Evolutionary conservation across 2,329 filamentous ascomycete genomes (phyloP).

Genomic region (Septoria linicola): DNA sequence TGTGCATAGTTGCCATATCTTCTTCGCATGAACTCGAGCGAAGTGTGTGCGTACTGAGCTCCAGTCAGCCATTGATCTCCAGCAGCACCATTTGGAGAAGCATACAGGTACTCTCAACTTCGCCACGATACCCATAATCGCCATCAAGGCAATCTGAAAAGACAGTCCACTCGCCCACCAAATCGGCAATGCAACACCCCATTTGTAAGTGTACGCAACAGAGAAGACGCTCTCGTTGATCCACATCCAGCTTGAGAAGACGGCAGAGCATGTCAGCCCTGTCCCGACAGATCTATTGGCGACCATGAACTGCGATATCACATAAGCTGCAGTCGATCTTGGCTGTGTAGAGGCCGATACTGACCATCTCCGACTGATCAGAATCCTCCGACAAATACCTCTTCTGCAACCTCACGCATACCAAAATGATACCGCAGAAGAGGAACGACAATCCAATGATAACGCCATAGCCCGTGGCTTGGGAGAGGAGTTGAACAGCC

Average conservation of each 20-base stretch:
- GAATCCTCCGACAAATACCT: slow-evolving; percentile 45
- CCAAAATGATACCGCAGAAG: slow-evolving; percentile 50
- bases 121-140: slow-evolving; percentile 49
- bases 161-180: slow-evolving; percentile 43
- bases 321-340: too few relatives aligned
- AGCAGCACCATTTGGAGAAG: too few relatives aligned
- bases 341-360: too few relatives aligned
- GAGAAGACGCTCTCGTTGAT: slow-evolving; percentile 47
- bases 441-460: slow-evolving; percentile 50
- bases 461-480: slow-evolving; percentile 45
- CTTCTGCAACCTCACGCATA: slow-evolving; percentile 49
- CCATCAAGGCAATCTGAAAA: slow-evolving; percentile 54
- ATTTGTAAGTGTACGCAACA: slow-evolving; percentile 39
- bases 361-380: slow-evolving; percentile 45
- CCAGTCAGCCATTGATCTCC: neutral
- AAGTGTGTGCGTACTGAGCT: slow-evolving; percentile 50
- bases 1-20: slow-evolving; percentile 32
- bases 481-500: slow-evolving; percentile 33
- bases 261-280: slow-evolving; percentile 35
- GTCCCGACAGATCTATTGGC: slow-evolving; percentile 34
- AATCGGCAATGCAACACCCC: slow-evolving; percentile 30
- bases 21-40: slow-evolving; percentile 51
- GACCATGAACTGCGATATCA: slow-evolving; percentile 44
- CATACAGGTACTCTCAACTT: slow-evolving; percentile 48
- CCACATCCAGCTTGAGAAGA: slow-evolving; percentile 42